These are phyloP conservation scores for Ogataea degrootiae DNA, from an alignment of 805 yeast genomes.

Conservation along the genomic window DNA sequence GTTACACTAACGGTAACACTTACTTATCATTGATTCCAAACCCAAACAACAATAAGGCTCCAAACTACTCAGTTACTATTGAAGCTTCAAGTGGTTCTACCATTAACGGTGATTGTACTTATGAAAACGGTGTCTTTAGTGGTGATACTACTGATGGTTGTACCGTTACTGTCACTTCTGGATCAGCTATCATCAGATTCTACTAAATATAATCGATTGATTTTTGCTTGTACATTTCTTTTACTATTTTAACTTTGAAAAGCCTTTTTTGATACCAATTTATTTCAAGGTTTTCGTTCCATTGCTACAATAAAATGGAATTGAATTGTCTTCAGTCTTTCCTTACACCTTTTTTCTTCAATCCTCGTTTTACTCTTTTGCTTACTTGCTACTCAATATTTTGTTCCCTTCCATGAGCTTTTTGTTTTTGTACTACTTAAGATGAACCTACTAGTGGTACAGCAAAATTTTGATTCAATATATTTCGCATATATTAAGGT, in stretches of 20 bases:
- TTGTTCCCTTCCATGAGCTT: too few species aligned
- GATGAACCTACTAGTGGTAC: too few species aligned
- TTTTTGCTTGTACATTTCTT: neutral
- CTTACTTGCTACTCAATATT: too few species aligned
- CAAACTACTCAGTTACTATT: conserved; percentile 49
- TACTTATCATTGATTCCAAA: conserved; percentile 92
- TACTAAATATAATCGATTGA: conserved; percentile 7
- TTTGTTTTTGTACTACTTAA: too few species aligned
- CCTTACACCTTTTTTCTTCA: too few species aligned
- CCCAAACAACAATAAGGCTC: conserved; percentile 74
- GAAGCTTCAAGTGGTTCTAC: conserved; percentile 33
- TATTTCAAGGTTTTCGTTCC: too few species aligned
- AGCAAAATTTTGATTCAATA: too few species aligned
- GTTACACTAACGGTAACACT: conserved; percentile 65
- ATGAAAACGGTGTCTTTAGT: conserved; percentile 38
- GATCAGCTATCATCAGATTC: conserved; percentile 33
- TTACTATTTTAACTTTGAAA: neutral
- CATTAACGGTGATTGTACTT: conserved; percentile 37
- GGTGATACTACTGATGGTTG: conserved; percentile 73
- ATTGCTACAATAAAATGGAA: too few species aligned
- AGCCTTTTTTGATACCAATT: too few species aligned
- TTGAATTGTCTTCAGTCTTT: too few species aligned
- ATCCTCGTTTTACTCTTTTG: too few species aligned
- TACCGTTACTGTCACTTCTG: conserved; percentile 49
- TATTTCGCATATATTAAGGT: too few species aligned